Conservation (phyloP, 139 green algal species). For the Picochlorum sp. region DNA sequence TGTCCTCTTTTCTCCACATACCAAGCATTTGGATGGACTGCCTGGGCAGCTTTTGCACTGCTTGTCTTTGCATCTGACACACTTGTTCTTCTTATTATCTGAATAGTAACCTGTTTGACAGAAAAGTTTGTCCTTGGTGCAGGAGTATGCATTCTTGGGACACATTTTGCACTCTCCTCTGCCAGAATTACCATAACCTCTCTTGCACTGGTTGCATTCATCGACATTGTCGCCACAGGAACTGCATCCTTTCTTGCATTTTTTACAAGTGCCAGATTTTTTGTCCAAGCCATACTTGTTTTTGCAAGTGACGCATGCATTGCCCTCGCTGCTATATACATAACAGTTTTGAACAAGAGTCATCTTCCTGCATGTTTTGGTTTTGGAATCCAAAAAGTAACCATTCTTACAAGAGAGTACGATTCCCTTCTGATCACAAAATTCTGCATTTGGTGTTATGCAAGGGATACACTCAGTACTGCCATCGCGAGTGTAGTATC, state of each 20-base stretch:
- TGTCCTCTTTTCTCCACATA: neutral
- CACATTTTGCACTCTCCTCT: neutral
- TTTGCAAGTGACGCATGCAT: neutral
- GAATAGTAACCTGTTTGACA: neutral
- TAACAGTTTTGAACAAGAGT: neutral
- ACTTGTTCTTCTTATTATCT: neutral
- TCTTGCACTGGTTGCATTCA: neutral
- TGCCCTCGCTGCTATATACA: neutral
- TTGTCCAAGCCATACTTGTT: neutral
- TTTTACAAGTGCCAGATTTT: neutral
- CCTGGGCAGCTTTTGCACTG: neutral
- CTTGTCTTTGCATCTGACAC: neutral
- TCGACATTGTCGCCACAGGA: neutral
- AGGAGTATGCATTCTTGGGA: neutral
- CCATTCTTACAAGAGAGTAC: neutral
- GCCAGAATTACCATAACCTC: neutral
- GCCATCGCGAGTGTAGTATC: too few relatives aligned
- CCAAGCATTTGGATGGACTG: neutral
- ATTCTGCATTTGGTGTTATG: neutral
- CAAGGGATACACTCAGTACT: too few relatives aligned
- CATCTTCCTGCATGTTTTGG: neutral
- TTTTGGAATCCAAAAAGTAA: neutral
- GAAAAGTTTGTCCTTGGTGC: neutral
- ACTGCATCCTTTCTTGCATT: neutral
- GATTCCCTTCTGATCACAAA: neutral